A percentile compares a stretch with the other conserved stretches of the same genome.
Conservation (phyloP, 495 filamentous ascomycete genomes). For the Poronia punctata region DNA sequence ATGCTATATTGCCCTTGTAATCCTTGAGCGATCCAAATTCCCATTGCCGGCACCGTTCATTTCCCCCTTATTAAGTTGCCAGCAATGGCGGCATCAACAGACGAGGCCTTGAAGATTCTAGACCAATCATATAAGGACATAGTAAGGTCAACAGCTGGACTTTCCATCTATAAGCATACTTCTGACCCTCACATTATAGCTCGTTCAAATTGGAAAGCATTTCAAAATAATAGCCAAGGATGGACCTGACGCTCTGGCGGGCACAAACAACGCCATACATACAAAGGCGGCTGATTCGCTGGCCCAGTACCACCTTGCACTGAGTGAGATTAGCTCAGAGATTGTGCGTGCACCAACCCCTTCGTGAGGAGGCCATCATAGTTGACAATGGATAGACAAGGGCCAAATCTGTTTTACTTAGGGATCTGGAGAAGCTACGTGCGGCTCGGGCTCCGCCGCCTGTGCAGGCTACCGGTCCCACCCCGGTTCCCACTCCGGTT, state of each 20-base stretch:
- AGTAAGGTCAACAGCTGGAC: slow-evolving; percentile 22
- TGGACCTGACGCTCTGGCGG: slow-evolving; percentile 24
- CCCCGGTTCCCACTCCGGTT: slow-evolving; percentile 13
- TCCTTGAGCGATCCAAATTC: no score
- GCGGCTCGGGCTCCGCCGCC: slow-evolving; percentile 22
- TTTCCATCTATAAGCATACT: background rate
- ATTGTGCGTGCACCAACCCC: slow-evolving; percentile 34
- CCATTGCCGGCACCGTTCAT: no score
- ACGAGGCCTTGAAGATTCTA: slow-evolving; percentile 33
- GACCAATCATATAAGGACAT: slow-evolving; percentile 41
- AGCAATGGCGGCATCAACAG: slow-evolving; percentile 30
- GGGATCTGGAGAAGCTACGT: slow-evolving; percentile 35
- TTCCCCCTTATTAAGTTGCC: no score
- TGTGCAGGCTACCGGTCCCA: no score
- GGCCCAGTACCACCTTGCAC: slow-evolving; percentile 38
- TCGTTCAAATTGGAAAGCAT: slow-evolving; percentile 46
- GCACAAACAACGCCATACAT: slow-evolving; percentile 23
- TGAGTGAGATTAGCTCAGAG: slow-evolving; percentile 47
- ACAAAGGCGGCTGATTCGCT: slow-evolving; percentile 31
- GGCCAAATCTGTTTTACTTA: slow-evolving; percentile 35
- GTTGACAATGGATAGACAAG: slow-evolving; percentile 27
- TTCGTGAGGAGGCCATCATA: background rate
- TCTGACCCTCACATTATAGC: slow-evolving; percentile 25
- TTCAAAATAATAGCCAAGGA: slow-evolving; percentile 34
- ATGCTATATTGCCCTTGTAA: no score